These are phyloP conservation scores for Aspergillus hancockii DNA, from an alignment of 495 filamentous ascomycete species.

Conservation along the genomic window DNA sequence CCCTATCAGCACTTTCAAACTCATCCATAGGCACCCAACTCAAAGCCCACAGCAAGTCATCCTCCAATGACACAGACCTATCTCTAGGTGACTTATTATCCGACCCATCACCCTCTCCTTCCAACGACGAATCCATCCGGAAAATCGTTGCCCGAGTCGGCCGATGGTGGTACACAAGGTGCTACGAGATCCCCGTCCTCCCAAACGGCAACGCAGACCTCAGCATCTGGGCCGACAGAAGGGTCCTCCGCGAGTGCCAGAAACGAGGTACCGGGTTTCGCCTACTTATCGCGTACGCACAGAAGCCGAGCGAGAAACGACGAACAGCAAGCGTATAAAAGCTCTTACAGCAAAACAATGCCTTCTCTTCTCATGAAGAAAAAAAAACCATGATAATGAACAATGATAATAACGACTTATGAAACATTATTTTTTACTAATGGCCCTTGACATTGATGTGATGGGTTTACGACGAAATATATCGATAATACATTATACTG, in stretches of 20 bases:
- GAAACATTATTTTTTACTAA: constrained; percentile 12
- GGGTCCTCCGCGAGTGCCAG: constrained; percentile 80
- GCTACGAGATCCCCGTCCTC: constrained; percentile 74
- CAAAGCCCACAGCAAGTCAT: constrained; percentile 34
- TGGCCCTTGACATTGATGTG: background rate
- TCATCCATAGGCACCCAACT: constrained; percentile 26
- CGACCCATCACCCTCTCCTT: constrained; percentile 53
- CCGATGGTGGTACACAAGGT: constrained; percentile 92
- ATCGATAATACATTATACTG: background rate
- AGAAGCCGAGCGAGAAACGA: constrained; percentile 67
- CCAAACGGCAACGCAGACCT: constrained; percentile 49
- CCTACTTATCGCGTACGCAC: constrained; percentile 86
- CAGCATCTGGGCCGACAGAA: constrained; percentile 81
- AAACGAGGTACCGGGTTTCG: constrained; percentile 83
- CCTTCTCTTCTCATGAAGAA: background rate
- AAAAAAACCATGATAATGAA: constrained; percentile 3
- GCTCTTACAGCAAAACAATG: background rate
- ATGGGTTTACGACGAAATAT: background rate
- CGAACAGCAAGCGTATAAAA: constrained; percentile 56
- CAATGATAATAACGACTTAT: constrained; percentile 18
- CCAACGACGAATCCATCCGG: constrained; percentile 76
- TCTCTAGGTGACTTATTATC: constrained; percentile 71
- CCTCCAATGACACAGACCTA: constrained; percentile 50
- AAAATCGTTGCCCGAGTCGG: constrained; percentile 92
- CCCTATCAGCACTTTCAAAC: constrained; percentile 28